Conservation (phyloP, 1,139 yeast species). For the Suhomyces kunorum region DNA sequence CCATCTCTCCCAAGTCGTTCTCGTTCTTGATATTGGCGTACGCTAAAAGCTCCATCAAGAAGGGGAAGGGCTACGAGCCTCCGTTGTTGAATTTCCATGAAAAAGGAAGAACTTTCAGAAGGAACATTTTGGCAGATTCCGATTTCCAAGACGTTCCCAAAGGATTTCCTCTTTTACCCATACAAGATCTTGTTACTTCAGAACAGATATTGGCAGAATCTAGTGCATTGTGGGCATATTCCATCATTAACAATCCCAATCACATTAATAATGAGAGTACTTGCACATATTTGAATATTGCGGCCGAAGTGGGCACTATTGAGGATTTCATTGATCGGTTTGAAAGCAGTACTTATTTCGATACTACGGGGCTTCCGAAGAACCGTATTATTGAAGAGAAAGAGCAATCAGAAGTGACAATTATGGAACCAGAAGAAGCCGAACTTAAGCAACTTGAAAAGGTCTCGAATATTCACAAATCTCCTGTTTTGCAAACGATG, state of each 20-base stretch:
- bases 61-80: slow-evolving; percentile 18
- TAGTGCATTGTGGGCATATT: slow-evolving; percentile 70
- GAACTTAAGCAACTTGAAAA: slow-evolving; percentile 1
- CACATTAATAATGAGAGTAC: slow-evolving; percentile 45
- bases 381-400: slow-evolving; percentile 24
- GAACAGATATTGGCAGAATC: slow-evolving; percentile 68
- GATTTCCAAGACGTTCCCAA: slow-evolving; percentile 25
- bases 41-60: slow-evolving; percentile 35
- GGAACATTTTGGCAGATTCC: slow-evolving; percentile 40
- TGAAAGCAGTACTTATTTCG: slow-evolving; percentile 48
- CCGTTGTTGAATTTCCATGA: slow-evolving; percentile 47
- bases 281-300: slow-evolving; percentile 56
- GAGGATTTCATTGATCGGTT: slow-evolving; percentile 55
- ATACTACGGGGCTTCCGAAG: slow-evolving; percentile 27
- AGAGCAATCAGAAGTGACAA: slow-evolving; percentile 16
- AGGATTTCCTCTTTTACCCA: slow-evolving; percentile 71
- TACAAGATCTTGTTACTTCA: slow-evolving; percentile 38
- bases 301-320: slow-evolving; percentile 47
- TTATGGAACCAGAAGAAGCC: slow-evolving; percentile 6
- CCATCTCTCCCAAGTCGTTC: slow-evolving; percentile 46
- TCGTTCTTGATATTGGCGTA: slow-evolving; percentile 60
- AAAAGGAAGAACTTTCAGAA: slow-evolving; percentile 49
- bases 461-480: slow-evolving; percentile 15
- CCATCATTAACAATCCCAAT: slow-evolving; percentile 42
- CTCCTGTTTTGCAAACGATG: slow-evolving; percentile 28